Conservation (phyloP, 106 monocot species). For the Dactylorhiza incarnata region DNA sequence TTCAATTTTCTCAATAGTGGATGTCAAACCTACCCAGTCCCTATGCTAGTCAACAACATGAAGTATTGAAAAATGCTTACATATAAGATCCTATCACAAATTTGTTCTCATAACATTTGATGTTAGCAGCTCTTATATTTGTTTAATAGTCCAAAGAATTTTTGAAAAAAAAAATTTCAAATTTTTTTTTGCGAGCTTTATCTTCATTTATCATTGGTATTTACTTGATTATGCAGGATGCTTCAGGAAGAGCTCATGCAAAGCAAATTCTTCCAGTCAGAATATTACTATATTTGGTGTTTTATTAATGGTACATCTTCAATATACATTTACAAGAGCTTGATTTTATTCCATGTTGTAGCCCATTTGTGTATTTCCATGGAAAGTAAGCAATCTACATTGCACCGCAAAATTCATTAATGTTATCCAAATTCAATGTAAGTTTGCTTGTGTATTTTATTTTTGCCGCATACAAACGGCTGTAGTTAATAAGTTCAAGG, state of each 20-base stretch:
- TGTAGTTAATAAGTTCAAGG: neutral
- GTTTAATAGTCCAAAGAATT: neutral
- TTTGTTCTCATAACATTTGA: neutral
- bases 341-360: slow-evolving; percentile 1
- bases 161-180: neutral
- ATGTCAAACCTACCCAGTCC: neutral
- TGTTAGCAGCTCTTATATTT: neutral
- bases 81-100: neutral
- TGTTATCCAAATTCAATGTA: neutral
- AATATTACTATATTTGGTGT: slow-evolving; percentile 28
- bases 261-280: slow-evolving; percentile 30
- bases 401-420: neutral
- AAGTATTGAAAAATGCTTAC: neutral
- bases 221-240: slow-evolving; percentile 14
- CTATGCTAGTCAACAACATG: neutral
- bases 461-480: no score
- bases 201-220: neutral
- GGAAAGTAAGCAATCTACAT: neutral
- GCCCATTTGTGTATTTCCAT: neutral
- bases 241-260: slow-evolving; percentile 18
- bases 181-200: neutral
- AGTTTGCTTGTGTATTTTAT: neutral
- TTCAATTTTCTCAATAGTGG: neutral
- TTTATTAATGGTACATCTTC: slow-evolving; percentile 29
- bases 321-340: neutral